Base-by-base conservation (phyloP, 768 basidiomycete species). In the Termitomyces bulborhizus region DNA sequence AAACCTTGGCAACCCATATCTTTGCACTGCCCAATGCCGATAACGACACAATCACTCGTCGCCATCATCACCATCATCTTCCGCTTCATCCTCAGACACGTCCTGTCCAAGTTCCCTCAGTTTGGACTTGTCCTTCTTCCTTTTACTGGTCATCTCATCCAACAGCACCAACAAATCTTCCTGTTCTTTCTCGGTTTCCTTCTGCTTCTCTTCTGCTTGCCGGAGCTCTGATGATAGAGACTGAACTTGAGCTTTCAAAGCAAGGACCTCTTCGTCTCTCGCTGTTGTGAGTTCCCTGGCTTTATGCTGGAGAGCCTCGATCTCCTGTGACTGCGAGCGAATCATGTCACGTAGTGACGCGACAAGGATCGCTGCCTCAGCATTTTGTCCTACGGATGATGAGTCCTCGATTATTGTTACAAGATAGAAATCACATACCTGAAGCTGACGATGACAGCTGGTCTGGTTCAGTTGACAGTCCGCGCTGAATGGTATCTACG, bases 171-270 rank as follows among this genome's bases (percentile, higher is more conserved):
- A 75, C 46, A 98, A 68, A 69, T 99, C 96, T 66, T 98, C 96
- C 63, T 98, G 95, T 68, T 99, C 96, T 70, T 94, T 95, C 69
- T 97, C 93, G 24, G 85, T 82, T 8, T 97, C 93, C 60, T 81
- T 86, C 47, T 82, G 79, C 66, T 86, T 88, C 53, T 76, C 78
- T 60, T 88, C 80, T 8, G 84, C 75, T 1, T 70, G 71, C 42
- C 70, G 68, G 7, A 92, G 67, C 52, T 83, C 69, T 13, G 67
- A 62, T 27, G 80, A 71, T 21, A 90, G 65, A 4, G 68, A 65
- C 4, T 71, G 63, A 7, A 87, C 64, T 62, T 81, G 78, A 7
- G 64, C 70, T 29, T 76, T 75, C 34, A 86, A 68, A 7, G 73
- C 67, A 8, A 73, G 65, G 42, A 77, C 53, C 69, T 81, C 74